Percentiles rank a stretch among this genome's conserved stretches.
phyloP scores from a whole-genome alignment of 202 grass and related monocot species.

The Carex sylvatica region DNA sequence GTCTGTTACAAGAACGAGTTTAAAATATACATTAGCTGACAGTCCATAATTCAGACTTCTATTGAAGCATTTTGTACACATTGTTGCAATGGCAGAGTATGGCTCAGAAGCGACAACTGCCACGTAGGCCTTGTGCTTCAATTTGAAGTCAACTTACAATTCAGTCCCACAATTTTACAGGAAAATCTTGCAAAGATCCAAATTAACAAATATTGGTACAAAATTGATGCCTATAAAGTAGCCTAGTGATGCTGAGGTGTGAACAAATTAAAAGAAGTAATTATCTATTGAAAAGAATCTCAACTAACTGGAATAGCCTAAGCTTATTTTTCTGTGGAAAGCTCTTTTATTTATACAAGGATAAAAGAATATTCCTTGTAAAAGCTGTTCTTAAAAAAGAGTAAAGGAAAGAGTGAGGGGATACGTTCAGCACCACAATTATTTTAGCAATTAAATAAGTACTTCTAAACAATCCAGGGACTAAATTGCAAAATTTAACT shows the following conservation, averaged over 20 bases:
- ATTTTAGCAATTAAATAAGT: not conserved
- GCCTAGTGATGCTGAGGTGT: conserved; percentile 1
- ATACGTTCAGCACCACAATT: not conserved
- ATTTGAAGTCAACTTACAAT: not conserved
- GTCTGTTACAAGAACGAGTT: conserved; percentile 44
- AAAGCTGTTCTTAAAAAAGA: not conserved
- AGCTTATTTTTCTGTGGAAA: not conserved
- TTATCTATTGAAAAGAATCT: conserved; percentile 25
- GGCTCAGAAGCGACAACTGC: not conserved
- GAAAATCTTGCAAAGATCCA: conserved; percentile 2
- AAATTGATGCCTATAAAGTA: not conserved
- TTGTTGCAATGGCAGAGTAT: not conserved
- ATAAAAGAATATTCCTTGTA: not conserved
- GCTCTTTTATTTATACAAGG: not conserved
- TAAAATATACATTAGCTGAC: conserved; percentile 11
- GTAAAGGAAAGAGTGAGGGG: not conserved
- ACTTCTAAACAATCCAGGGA: not conserved
- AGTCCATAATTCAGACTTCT: not conserved
- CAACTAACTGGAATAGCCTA: not conserved
- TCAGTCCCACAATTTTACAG: not conserved
- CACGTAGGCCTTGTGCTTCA: not conserved
- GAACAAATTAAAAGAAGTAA: conserved; percentile 46
- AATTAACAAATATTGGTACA: not conserved
- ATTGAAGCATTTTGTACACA: not conserved
- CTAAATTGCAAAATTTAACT: not conserved